A percentile compares a stretch with the other conserved stretches of the same genome.
Conservation (phyloP, 371 early-diverging fungal genomes). For the Dinochytrium kinnereticum region DNA sequence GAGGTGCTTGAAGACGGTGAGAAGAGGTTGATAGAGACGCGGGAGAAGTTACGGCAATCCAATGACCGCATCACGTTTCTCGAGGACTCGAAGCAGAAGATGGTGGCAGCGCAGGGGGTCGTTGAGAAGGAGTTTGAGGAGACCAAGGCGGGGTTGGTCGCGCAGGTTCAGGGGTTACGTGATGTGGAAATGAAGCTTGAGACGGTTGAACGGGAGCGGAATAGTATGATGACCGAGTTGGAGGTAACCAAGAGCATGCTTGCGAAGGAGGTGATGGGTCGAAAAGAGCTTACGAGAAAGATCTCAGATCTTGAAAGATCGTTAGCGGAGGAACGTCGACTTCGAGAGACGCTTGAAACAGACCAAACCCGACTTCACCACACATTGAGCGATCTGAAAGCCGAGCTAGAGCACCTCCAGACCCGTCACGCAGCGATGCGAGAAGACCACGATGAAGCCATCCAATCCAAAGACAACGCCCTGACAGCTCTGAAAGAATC, state of each 20-base stretch:
- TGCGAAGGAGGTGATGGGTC: neutral
- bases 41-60: neutral
- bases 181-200: neutral
- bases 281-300: neutral
- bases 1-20: conserved; percentile 9
- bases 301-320: conserved; percentile 15
- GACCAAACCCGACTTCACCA: neutral
- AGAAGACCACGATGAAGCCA: neutral
- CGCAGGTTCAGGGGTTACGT: neutral
- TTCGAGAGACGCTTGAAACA: neutral
- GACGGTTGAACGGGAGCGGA: conserved; percentile 4
- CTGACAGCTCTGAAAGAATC: neutral
- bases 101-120: neutral
- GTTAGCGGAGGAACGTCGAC: conserved; percentile 15
- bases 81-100: neutral
- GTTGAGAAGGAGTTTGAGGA: neutral
- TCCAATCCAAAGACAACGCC: neutral
- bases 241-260: neutral
- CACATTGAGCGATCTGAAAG: neutral
- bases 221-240: neutral
- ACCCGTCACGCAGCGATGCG: neutral
- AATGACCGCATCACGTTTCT: neutral
- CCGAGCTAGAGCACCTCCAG: neutral
- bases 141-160: neutral
- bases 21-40: conserved; percentile 10